A percentile compares a stretch with the other conserved stretches of the same genome.
phyloP scores from a whole-genome alignment of 345 rosid species.

The Eucalyptus curtisii region DNA sequence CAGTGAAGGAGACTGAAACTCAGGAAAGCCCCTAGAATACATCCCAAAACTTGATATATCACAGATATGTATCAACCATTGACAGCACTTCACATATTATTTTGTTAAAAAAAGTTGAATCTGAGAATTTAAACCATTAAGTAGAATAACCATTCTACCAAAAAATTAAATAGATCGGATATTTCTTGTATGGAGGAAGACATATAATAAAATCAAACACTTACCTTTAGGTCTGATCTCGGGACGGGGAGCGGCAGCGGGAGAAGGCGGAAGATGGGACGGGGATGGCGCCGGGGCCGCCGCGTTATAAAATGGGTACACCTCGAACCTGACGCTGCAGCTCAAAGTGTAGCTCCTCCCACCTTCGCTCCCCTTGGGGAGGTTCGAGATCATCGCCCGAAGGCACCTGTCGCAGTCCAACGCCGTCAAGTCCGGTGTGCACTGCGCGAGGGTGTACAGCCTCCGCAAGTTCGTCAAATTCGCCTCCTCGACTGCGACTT shows the following conservation, averaged over 20 bases:
- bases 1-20: neutral
- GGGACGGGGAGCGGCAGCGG: neutral
- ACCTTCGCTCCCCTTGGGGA: neutral
- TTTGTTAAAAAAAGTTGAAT: neutral
- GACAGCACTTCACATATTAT: neutral
- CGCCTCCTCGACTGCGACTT: neutral
- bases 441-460: constrained; percentile 7
- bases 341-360: no score
- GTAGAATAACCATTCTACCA: neutral
- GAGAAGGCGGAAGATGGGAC: neutral
- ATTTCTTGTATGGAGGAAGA: neutral
- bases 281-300: neutral
- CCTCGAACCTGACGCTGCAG: no score
- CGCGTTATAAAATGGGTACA: neutral
- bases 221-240: neutral
- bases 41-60: neutral
- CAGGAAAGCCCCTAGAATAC: neutral
- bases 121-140: neutral
- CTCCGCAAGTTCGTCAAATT: neutral
- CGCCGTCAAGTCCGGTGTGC: constrained; percentile 13
- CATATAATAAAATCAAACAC: neutral
- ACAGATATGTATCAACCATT: neutral
- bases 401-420: constrained; percentile 26
- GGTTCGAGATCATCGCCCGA: neutral
- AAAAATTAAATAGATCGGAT: neutral